Conservation (phyloP, 2,329 filamentous ascomycete genomes). For the Claviceps spartinae region DNA sequence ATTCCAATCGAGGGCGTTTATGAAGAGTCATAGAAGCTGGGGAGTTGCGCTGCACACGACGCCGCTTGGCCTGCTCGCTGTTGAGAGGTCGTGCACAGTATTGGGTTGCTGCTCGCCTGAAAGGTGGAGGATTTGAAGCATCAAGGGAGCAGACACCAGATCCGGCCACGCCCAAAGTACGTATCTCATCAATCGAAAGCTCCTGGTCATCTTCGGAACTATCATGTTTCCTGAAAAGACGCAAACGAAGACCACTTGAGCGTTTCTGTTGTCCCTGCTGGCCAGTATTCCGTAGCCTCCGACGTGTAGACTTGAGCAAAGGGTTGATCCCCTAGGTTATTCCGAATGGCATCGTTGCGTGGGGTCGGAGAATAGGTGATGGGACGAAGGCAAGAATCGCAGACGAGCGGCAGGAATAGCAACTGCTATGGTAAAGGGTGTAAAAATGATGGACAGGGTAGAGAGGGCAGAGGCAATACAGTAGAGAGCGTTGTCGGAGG, state of each 20-base stretch:
- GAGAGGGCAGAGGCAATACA: neutral
- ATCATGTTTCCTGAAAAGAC: neutral
- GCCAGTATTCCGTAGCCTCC: neutral
- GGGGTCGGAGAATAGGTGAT: neutral
- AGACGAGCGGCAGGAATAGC: neutral
- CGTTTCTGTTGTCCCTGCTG: neutral
- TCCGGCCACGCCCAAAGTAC: neutral
- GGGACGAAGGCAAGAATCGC: neutral
- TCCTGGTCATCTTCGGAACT: neutral
- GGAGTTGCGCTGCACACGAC: neutral
- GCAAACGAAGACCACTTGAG: neutral
- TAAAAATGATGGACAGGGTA: neutral
- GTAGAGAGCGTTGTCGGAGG: neutral
- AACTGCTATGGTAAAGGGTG: neutral
- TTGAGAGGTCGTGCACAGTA: neutral
- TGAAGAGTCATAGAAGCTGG: neutral
- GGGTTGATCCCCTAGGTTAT: constrained; percentile 1
- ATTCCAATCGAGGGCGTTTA: neutral
- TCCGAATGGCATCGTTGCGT: constrained; percentile 1
- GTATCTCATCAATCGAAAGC: neutral
- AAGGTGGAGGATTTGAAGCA: neutral
- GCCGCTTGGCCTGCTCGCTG: constrained; percentile 1
- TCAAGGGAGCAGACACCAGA: neutral
- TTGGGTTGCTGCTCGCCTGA: neutral
- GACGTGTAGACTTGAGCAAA: constrained; percentile 1